Evolutionary conservation across 768 basidiomycete genomes (phyloP), one percentile per base, ranked within the genome.

Genomic region (Podaxis mareebaensis): DNA sequence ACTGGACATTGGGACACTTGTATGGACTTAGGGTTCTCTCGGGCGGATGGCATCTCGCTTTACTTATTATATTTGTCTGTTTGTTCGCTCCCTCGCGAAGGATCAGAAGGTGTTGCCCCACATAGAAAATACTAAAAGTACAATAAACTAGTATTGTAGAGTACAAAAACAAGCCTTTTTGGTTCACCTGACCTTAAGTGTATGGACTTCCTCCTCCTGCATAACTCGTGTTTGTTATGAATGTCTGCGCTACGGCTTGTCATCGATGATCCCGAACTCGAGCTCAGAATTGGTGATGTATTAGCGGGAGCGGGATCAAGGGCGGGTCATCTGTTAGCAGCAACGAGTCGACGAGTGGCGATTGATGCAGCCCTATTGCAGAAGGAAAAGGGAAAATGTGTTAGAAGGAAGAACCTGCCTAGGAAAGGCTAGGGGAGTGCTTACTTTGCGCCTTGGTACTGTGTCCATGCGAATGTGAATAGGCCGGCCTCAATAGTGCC

Each of bases 401-500:
- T 40, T 24, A 11, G 17, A 11, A 38, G 36, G 4, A 11, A n/a
- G 20, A 17, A 17, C 20, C 20, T 20, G 17, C 44, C 15, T 20
- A 17, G 36, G 15, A 3, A 24, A n/a, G 28, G 6, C 8, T 24
- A 0, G 4, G 30, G 17, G 8, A 13, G 11, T 20, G 12, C 59
- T 40, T 39, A 52, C 74, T 64, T 65, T 61, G 68, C 67, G 49
- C 69, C 70, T 53, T 66, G 66, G 64, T 73, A 74, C 20, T 74
- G 67, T 64, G 68, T 65, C 67, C 70, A 76, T 22, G 75, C 71
- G 38, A 72, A 67, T 11, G 67, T 70, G 22, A 72, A 67, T 13
- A 78, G 63, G 3, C 70, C 46, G 13, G 77, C 71, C 68, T 79
- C 74, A 48, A 78, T 66, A 28, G 70, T 63, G 39, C 69, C 69